Conservation (phyloP, 129 eudicot genomes). For the Silybum marianum region DNA sequence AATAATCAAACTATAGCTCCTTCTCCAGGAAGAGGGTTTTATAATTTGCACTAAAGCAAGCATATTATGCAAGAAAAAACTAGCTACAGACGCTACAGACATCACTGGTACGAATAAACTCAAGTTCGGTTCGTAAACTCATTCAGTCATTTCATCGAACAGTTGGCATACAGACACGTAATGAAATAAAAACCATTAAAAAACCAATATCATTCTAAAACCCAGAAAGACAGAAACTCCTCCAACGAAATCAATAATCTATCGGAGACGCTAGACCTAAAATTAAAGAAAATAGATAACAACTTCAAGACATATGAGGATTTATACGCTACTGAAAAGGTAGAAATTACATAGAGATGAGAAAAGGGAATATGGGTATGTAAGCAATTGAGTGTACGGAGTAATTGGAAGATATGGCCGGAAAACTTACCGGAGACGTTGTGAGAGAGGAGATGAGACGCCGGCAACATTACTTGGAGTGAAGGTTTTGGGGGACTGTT, state of each 20-base stretch:
- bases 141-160: slow-evolving; percentile 48
- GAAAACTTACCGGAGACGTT: slow-evolving; percentile 32
- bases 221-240: neutral
- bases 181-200: slow-evolving; percentile 15
- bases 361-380: neutral
- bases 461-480: slow-evolving; percentile 39
- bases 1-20: slow-evolving; percentile 10
- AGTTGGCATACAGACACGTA: slow-evolving; percentile 21
- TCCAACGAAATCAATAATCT: neutral
- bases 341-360: neutral
- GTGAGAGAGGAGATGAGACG: slow-evolving; percentile 39
- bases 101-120: neutral
- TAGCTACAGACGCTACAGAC: slow-evolving; percentile 1
- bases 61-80: slow-evolving; percentile 1
- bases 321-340: neutral
- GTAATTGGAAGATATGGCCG: neutral
- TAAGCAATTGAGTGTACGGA: neutral
- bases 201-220: slow-evolving; percentile 1
- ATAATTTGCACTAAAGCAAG: slow-evolving; percentile 4
- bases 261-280: neutral
- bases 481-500: slow-evolving; percentile 20
- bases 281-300: neutral
- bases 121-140: slow-evolving; percentile 7
- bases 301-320: slow-evolving; percentile 1
- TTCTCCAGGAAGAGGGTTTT: neutral